Evolutionary conservation across 2,329 filamentous ascomycete genomes (phyloP).

Genomic region (Cladosporium sp.): DNA sequence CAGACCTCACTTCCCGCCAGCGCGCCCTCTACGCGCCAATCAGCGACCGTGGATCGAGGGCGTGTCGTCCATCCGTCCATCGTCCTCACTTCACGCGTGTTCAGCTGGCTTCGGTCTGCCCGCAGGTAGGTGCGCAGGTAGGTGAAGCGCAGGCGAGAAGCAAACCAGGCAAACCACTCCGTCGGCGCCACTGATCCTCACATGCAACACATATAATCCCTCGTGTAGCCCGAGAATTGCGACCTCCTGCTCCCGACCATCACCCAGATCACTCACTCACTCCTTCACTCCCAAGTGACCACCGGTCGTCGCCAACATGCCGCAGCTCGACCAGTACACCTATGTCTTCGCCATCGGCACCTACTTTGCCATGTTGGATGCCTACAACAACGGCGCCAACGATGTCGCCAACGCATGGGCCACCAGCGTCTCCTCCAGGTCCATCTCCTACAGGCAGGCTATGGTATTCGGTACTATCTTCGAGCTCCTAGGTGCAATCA

Average conservation of each 20-base stretch:
- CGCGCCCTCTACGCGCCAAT: neutral
- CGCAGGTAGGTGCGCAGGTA: neutral
- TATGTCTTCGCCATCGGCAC: slow-evolving; percentile 60
- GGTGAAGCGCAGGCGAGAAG: neutral
- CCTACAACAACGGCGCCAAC: slow-evolving; percentile 55
- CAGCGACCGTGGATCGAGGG: neutral
- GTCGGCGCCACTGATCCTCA: neutral
- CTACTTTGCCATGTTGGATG: slow-evolving; percentile 60
- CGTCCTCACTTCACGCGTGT: neutral
- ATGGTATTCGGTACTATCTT: slow-evolving; percentile 45
- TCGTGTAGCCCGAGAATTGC: too few species aligned
- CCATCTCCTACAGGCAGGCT: slow-evolving; percentile 47
- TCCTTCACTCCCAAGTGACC: neutral
- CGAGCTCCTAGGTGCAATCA: slow-evolving; percentile 49
- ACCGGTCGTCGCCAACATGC: slow-evolving; percentile 23
- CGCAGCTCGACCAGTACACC: slow-evolving; percentile 48
- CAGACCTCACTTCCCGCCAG: neutral
- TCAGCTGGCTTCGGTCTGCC: neutral
- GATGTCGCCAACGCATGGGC: slow-evolving; percentile 53
- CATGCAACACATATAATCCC: neutral
- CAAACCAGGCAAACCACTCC: neutral
- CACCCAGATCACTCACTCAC: neutral
- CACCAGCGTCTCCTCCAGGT: slow-evolving; percentile 46
- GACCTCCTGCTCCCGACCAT: neutral
- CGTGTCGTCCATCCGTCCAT: neutral